These are phyloP conservation scores for Arabis hirsuta DNA, from an alignment of 345 rosid genomes.

Conservation along the genomic window DNA sequence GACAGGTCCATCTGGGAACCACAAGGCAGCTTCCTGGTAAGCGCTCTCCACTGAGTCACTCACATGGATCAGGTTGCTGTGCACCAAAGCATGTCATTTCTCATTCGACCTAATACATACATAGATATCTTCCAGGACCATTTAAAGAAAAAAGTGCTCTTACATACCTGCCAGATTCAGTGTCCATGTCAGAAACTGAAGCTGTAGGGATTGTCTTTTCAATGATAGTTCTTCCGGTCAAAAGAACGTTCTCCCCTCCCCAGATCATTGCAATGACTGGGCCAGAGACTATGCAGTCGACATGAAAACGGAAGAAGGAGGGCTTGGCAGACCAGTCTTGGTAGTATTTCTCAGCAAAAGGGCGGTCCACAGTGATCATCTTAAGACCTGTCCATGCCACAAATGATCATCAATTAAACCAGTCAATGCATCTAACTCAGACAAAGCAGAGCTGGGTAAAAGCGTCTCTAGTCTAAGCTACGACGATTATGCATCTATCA, in stretches of 20 bases:
- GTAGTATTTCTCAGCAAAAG: constrained; percentile 93
- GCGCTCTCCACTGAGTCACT: constrained; percentile 88
- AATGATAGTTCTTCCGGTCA: constrained; percentile 82
- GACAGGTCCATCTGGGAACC: constrained; percentile 86
- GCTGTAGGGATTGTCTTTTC: constrained; percentile 88
- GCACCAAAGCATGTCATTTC: too few species aligned
- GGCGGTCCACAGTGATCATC: constrained; percentile 62
- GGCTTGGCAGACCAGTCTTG: constrained; percentile 78
- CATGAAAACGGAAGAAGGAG: constrained; percentile 79
- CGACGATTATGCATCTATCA: too few species aligned
- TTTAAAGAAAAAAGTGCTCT: too few species aligned
- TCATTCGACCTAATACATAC: too few species aligned
- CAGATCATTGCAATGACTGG: constrained; percentile 97
- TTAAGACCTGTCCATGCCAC: constrained; percentile 60
- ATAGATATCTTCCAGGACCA: too few species aligned
- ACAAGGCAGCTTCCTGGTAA: constrained; percentile 76
- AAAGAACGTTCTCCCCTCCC: constrained; percentile 88
- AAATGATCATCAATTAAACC: neutral
- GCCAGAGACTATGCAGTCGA: constrained; percentile 90
- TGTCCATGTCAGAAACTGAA: constrained; percentile 64
- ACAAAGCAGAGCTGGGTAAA: too few species aligned
- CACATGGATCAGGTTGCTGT: constrained; percentile 70
- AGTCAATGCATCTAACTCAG: neutral
- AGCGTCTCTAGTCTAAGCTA: too few species aligned
- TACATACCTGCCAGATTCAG: constrained; percentile 76